Evolutionary conservation across 768 basidiomycete species (phyloP).

Genomic region (Lyophyllum atratum): DNA sequence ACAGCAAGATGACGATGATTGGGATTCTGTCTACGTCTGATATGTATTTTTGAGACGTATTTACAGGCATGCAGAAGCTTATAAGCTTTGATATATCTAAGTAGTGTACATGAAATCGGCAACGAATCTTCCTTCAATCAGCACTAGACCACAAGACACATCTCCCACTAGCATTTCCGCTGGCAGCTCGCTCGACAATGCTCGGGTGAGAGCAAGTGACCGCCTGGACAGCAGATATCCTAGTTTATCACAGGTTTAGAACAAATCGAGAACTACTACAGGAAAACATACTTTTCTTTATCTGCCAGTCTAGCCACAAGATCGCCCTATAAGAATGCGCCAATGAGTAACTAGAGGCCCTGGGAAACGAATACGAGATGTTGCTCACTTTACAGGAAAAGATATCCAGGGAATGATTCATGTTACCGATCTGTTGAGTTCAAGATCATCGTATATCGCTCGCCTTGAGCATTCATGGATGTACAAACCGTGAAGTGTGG

Average conservation of each 20-base stretch:
- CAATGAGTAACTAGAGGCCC: neutral
- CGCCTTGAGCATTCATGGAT: neutral
- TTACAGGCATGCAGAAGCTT: too few species aligned
- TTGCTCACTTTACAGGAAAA: slow-evolving; percentile 65
- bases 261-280: slow-evolving; percentile 1
- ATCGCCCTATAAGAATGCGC: slow-evolving; percentile 55
- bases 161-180: slow-evolving; percentile 77
- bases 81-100: too few species aligned
- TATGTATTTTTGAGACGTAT: slow-evolving; percentile 9
- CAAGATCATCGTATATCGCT: neutral
- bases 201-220: slow-evolving; percentile 87
- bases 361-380: neutral
- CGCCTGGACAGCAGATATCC: slow-evolving; percentile 84
- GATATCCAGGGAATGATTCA: slow-evolving; percentile 79
- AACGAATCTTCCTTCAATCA: slow-evolving; percentile 14
- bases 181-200: slow-evolving; percentile 71
- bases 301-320: slow-evolving; percentile 65
- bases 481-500: slow-evolving; percentile 78
- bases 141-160: slow-evolving; percentile 80
- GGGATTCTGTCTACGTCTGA: slow-evolving; percentile 67
- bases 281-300: slow-evolving; percentile 43
- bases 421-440: slow-evolving; percentile 61
- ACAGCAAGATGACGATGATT: slow-evolving; percentile 49
- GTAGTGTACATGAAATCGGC: slow-evolving; percentile 6
- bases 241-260: slow-evolving; percentile 24